Evolutionary conservation across 1,284 basidiomycete genomes (phyloP).

Genomic region (Apiotrichum montevideense): DNA sequence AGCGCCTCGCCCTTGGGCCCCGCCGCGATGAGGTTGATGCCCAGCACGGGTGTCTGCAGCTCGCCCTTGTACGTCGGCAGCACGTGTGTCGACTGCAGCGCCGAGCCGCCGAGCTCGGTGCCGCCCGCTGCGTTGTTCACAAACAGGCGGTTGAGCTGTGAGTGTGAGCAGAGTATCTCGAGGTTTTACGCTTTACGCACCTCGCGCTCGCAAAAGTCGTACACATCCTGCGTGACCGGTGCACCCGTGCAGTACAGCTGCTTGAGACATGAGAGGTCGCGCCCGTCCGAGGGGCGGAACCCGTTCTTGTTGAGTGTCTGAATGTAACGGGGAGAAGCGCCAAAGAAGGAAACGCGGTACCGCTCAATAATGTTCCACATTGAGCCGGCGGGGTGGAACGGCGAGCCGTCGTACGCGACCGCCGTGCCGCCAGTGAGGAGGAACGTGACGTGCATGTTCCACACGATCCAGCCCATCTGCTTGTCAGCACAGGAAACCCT

Average conservation of each 20-base stretch:
- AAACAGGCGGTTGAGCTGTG: slow-evolving; percentile 22
- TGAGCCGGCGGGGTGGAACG: slow-evolving; percentile 32
- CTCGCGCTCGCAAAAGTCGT: slow-evolving; percentile 17
- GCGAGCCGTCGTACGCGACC: slow-evolving; percentile 38
- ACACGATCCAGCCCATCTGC: slow-evolving; percentile 39
- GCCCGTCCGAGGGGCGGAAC: slow-evolving; percentile 13
- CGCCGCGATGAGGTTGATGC: slow-evolving; percentile 30
- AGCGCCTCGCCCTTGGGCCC: slow-evolving; percentile 10
- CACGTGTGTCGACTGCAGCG: slow-evolving; percentile 26
- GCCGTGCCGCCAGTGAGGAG: slow-evolving; percentile 27
- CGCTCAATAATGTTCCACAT: slow-evolving; percentile 30
- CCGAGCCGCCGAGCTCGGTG: slow-evolving; percentile 36
- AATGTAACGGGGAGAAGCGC: slow-evolving; percentile 32
- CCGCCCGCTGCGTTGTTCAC: slow-evolving; percentile 31
- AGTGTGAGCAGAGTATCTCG: not conserved
- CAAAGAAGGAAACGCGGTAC: slow-evolving; percentile 30
- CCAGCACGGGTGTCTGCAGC: slow-evolving; percentile 34
- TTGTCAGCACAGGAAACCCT: not conserved
- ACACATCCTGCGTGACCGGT: slow-evolving; percentile 31
- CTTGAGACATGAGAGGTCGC: slow-evolving; percentile 24
- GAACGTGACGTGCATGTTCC: slow-evolving; percentile 30
- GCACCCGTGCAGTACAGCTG: slow-evolving; percentile 36
- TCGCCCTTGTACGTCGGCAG: slow-evolving; percentile 35
- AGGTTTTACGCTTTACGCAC: not conserved
- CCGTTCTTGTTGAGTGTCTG: slow-evolving; percentile 18